Percentiles rank a stretch among this genome's conserved stretches.
These are phyloP conservation scores for Euphrasia arctica DNA, from an alignment of 305 asterid species.

Conservation along the genomic window DNA sequence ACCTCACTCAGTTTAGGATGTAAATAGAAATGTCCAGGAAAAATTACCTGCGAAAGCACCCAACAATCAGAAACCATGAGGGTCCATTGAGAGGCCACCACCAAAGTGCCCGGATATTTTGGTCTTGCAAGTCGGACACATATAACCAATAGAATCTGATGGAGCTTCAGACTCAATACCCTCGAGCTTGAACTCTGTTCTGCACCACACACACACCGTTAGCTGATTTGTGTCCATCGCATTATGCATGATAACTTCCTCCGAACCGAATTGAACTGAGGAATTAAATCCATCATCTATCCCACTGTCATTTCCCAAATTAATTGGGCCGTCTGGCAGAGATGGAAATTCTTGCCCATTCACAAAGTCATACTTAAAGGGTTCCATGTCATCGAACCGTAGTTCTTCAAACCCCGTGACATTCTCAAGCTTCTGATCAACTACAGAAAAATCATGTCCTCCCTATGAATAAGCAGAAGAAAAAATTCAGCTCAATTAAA, in stretches of 20 bases:
- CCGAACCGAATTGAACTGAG: constrained; percentile 54
- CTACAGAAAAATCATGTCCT: constrained; percentile 42
- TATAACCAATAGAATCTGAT: constrained; percentile 89
- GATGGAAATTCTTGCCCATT: constrained; percentile 52
- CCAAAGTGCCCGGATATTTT: constrained; percentile 82
- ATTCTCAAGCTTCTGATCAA: constrained; percentile 58
- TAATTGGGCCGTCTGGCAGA: constrained; percentile 52
- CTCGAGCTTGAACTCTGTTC: constrained; percentile 81
- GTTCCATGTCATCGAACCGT: constrained; percentile 74
- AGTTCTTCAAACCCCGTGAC: constrained; percentile 74
- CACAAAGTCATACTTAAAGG: constrained; percentile 53
- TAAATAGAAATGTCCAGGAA: constrained; percentile 20
- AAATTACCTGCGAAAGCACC: constrained; percentile 27
- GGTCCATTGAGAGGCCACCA: constrained; percentile 56
- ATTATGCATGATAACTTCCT: constrained; percentile 44
- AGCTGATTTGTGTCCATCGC: constrained; percentile 44
- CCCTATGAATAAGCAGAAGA: constrained; percentile 41
- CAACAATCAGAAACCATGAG: constrained; percentile 43
- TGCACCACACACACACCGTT: constrained; percentile 95
- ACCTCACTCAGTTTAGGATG: neutral
- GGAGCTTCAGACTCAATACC: constrained; percentile 71
- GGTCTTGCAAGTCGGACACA: constrained; percentile 95
- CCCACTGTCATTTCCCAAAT: constrained; percentile 43
- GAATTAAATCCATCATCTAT: constrained; percentile 55
- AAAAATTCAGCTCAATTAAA: constrained; percentile 14